Base-by-base conservation (phyloP, 805 yeast species). In the Yamadazyma phyllophila region DNA sequence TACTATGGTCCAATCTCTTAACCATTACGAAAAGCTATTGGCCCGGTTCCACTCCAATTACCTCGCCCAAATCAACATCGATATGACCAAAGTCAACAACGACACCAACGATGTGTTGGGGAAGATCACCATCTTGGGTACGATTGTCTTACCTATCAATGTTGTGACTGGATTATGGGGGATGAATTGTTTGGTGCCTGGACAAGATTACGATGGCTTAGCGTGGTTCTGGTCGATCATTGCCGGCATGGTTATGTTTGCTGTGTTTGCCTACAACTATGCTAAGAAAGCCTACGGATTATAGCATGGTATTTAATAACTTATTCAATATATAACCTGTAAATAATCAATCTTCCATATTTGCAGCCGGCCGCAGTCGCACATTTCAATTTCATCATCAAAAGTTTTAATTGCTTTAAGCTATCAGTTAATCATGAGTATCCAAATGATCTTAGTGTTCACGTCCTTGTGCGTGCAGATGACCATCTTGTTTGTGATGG, bases 141-240 rank as follows among this genome's bases (percentile, higher is more conserved):
- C 98, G 0, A 88, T 94, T 45, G 97, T 94, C 15, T 71, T 94
- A 47, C 99, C 99, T 3, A 80, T 94, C 79, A 94, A 94, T 61
- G 88, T 94, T 45, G 85, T 94, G 16, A 94, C 99, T 0, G 99
- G 99, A 15, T 69, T 94, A 39, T 94, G 98, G 98, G 99, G 99
- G 46, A 94, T 94, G 99, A 94, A 94, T 68, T 96, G 94, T 53
- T 58, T 88, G 9, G 99, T 94, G 30, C 99, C 99, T 0, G 99
- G 99, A 0, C 98, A 92, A 62, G 72, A 62, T 26, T 55, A 59
- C 35, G 65, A 58, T 11, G 73, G 74, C 2, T 58, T 72, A 44
- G 53, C 59, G 14, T 72, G 77, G 77, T 72, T 72, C 51, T 69
- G 62, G 57, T 60, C 67, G 2, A 72, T 72, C 24, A 53, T 71